A percentile compares a stretch with the other conserved stretches of the same genome.
Conservation (phyloP, 2,329 filamentous ascomycete genomes). For the Taxawa tesnikishii region DNA sequence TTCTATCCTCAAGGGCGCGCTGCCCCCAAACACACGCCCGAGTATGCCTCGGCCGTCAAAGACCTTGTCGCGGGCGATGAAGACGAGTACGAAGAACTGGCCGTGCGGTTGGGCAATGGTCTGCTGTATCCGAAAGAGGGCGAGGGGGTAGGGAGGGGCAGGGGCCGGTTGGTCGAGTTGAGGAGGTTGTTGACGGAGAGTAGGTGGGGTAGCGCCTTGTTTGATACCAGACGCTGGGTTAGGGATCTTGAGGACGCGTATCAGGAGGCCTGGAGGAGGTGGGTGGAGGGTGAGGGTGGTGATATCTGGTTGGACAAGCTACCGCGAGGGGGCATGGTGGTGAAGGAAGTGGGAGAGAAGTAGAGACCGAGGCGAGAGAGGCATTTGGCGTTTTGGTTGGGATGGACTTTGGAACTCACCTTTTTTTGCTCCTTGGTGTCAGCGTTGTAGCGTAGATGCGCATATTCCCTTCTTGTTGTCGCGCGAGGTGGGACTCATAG, state of each 20-base stretch:
- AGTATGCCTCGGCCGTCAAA: too few species aligned
- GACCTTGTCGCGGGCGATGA: conserved; percentile 73
- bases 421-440: too few species aligned
- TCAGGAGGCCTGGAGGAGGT: conserved; percentile 74
- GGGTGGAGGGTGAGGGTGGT: conserved; percentile 76
- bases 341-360: too few species aligned
- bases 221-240: conserved; percentile 88
- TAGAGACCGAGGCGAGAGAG: too few species aligned
- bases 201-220: conserved; percentile 77
- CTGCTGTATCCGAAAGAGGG: conserved; percentile 43
- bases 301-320: conserved; percentile 65
- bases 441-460: too few species aligned
- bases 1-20: conserved; percentile 78
- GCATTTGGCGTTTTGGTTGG: too few species aligned
- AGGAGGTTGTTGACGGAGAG: conserved; percentile 70
- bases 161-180: conserved; percentile 64
- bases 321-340: conserved; percentile 5
- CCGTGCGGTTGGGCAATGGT: conserved; percentile 52
- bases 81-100: conserved; percentile 70
- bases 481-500: too few species aligned
- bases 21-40: too few species aligned
- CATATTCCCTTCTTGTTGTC: too few species aligned
- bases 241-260: conserved; percentile 80
- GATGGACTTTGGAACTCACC: too few species aligned
- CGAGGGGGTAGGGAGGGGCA: conserved; percentile 39